phyloP scores from a whole-genome alignment of 2,329 filamentous ascomycete species.

The Chalara sp. region DNA sequence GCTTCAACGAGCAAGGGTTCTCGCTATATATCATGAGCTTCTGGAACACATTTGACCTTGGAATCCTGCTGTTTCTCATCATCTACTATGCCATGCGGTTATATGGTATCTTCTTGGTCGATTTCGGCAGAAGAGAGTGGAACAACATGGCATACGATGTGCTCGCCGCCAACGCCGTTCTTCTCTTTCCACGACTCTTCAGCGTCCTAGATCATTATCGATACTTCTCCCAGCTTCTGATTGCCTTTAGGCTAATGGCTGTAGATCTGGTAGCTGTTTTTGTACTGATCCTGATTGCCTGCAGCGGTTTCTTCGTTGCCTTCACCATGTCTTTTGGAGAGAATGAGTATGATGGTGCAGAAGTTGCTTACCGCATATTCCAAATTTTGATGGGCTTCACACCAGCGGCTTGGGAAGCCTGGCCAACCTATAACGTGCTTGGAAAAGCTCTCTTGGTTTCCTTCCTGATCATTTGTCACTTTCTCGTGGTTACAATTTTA shows the following conservation, averaged over 20 bases:
- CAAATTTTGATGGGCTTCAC: constrained; percentile 96
- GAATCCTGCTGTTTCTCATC: constrained; percentile 78
- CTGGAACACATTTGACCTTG: constrained; percentile 93
- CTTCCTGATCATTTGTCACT: constrained; percentile 92
- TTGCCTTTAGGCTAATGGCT: constrained; percentile 91
- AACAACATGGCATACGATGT: constrained; percentile 89
- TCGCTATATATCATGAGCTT: constrained; percentile 96
- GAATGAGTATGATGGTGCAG: constrained; percentile 60
- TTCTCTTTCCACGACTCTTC: constrained; percentile 86
- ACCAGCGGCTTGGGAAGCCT: constrained; percentile 86
- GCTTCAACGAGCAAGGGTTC: constrained; percentile 95
- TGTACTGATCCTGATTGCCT: constrained; percentile 76
- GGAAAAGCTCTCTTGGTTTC: constrained; percentile 70
- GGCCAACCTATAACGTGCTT: constrained; percentile 67
- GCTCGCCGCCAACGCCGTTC: constrained; percentile 82
- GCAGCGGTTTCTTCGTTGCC: constrained; percentile 92
- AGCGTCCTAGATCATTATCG: constrained; percentile 91
- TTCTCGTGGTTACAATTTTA: constrained; percentile 87
- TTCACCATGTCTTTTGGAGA: constrained; percentile 76
- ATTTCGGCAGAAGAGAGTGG: constrained; percentile 59
- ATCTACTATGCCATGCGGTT: constrained; percentile 85
- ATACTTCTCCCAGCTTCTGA: constrained; percentile 91
- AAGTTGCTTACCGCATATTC: constrained; percentile 85
- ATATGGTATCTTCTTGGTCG: constrained; percentile 78
- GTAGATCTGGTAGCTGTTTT: constrained; percentile 82